Evolutionary conservation across 2,329 filamentous ascomycete genomes (phyloP).

Genomic region (Zalaria obscura): DNA sequence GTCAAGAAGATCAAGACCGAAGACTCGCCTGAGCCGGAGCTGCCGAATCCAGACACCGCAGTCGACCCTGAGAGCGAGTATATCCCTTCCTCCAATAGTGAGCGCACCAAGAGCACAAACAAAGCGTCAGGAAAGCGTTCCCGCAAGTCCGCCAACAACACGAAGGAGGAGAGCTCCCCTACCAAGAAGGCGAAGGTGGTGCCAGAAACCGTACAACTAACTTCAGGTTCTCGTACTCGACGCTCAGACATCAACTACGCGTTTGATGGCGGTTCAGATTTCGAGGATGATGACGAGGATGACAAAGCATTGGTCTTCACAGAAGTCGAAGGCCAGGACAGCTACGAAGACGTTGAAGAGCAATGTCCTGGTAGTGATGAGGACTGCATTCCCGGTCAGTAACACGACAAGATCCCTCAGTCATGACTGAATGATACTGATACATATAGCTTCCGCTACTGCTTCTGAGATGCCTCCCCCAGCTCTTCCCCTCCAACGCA

Average conservation of each 20-base stretch:
- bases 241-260: not conserved
- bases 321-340: not conserved
- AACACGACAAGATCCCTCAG: not conserved
- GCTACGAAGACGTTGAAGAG: not conserved
- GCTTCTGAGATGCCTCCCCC: not conserved
- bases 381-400: not conserved
- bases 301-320: not conserved
- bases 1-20: not conserved
- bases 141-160: not conserved
- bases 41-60: not conserved
- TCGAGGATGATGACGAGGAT: not conserved
- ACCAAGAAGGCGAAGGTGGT: not conserved
- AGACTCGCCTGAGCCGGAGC: not conserved
- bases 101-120: not conserved
- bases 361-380: not conserved
- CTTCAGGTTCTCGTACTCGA: not conserved
- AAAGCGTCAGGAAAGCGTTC: not conserved
- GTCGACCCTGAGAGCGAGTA: not conserved
- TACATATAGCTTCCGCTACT: not conserved
- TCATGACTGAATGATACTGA: not conserved
- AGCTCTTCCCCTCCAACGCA: not conserved
- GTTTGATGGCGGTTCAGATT: not conserved
- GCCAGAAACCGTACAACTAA: not conserved
- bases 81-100: not conserved
- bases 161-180: not conserved